Conservation (phyloP, 768 basidiomycete species). For the Boletus patriciae region DNA sequence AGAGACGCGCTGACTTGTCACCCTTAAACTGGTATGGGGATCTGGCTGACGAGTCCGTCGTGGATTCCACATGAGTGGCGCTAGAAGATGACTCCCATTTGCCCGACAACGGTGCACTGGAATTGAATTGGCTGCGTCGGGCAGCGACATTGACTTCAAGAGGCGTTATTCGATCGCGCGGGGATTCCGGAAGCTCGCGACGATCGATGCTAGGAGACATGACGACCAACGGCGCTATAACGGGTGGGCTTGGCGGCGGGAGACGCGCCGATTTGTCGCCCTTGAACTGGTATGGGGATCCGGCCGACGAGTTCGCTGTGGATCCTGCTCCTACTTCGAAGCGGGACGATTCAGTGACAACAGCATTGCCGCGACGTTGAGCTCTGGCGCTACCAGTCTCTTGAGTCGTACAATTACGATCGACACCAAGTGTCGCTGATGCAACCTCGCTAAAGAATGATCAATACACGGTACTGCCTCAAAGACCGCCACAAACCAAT, state of each 20-base stretch:
- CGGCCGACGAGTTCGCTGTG: neutral
- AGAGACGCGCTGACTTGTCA: neutral
- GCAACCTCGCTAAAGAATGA: slow-evolving; percentile 1
- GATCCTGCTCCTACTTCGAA: neutral
- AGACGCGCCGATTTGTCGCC: neutral
- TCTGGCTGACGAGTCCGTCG: neutral
- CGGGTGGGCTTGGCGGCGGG: neutral
- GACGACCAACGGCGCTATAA: neutral
- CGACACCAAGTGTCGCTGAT: neutral
- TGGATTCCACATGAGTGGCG: neutral
- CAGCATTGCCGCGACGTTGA: neutral
- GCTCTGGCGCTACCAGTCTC: neutral
- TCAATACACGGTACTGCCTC: neutral
- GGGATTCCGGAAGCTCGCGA: neutral
- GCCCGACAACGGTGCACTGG: neutral
- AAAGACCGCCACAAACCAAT: slow-evolving; percentile 11
- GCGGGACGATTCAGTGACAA: neutral
- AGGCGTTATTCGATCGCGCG: neutral
- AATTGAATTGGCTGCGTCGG: neutral
- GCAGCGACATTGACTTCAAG: neutral
- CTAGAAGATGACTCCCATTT: neutral
- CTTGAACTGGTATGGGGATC: neutral
- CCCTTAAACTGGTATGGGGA: neutral
- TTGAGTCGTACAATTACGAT: neutral
- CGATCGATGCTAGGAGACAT: neutral